Conservation (phyloP, 2,329 filamentous ascomycete genomes). For the Cercospora sp. region DNA sequence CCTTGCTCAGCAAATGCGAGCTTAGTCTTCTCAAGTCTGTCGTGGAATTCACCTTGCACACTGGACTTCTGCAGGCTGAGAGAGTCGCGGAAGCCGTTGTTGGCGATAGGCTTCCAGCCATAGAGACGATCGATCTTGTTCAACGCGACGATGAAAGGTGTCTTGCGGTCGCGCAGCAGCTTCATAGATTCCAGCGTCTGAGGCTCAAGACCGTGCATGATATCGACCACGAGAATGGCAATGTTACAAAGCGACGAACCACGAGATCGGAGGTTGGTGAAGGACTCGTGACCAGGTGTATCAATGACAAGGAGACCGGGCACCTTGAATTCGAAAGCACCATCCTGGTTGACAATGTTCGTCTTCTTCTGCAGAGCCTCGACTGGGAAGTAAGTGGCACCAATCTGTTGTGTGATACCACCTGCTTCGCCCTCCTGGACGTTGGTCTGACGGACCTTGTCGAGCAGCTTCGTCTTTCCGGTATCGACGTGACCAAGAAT, state of each 20-base stretch:
- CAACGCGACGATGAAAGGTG: conserved; percentile 95
- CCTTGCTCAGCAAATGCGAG: conserved; percentile 92
- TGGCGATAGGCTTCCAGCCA: conserved; percentile 97
- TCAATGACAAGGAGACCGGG: conserved; percentile 96
- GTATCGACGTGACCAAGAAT: conserved; percentile 99
- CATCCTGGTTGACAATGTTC: conserved; percentile 85
- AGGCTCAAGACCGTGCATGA: conserved; percentile 98
- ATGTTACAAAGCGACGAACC: conserved; percentile 99
- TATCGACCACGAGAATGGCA: conserved; percentile 97
- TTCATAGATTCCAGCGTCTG: conserved; percentile 98
- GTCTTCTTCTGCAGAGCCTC: conserved; percentile 93
- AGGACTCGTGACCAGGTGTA: conserved; percentile 99
- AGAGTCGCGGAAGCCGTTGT: conserved; percentile 97
- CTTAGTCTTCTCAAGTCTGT: conserved; percentile 87
- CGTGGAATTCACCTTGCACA: conserved; percentile 91
- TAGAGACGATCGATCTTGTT: conserved; percentile 99
- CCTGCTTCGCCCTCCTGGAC: conserved; percentile 98
- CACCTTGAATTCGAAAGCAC: conserved; percentile 92
- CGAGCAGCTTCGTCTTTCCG: conserved; percentile 97
- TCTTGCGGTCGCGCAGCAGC: conserved; percentile 86
- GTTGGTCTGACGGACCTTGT: conserved; percentile 98
- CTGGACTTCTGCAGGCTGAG: conserved; percentile 86
- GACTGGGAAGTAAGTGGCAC: conserved; percentile 97
- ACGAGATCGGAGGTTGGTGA: conserved; percentile 94
- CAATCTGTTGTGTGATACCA: conserved; percentile 99